A percentile compares a stretch with the other conserved stretches of the same genome.
phyloP scores from a whole-genome alignment of 1,139 yeast species.

The Yamadazyma taylorii region DNA sequence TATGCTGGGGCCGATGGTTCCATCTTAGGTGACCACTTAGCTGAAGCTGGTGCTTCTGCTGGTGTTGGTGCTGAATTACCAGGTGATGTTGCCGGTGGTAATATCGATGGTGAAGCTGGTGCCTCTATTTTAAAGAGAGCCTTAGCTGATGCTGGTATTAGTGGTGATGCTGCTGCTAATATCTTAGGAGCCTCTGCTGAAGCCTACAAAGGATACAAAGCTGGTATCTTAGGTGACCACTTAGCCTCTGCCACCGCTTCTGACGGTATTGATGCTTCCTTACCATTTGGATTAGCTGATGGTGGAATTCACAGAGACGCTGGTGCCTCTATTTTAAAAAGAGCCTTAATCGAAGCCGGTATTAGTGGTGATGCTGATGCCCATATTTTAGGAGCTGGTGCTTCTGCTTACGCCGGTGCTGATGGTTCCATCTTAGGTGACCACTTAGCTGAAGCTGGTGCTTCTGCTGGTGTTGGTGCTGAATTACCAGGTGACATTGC shows the following conservation, averaged over 20 bases:
- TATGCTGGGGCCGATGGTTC: constrained; percentile 12
- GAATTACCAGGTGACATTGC: constrained; percentile 12
- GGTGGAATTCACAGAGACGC: constrained; percentile 8
- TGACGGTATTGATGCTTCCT: too few species aligned
- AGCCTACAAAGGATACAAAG: too few species aligned
- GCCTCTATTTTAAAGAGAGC: too few species aligned
- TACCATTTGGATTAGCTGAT: too few species aligned
- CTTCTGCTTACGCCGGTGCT: constrained; percentile 10
- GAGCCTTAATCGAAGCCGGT: constrained; percentile 15
- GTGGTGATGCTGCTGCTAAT: too few species aligned
- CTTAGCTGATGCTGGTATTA: too few species aligned
- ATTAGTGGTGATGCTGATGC: constrained; percentile 9
- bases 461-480: constrained; percentile 13
- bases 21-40: constrained; percentile 13
- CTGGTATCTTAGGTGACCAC: too few species aligned
- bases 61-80: constrained; percentile 12
- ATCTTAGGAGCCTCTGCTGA: too few species aligned
- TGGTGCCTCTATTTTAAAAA: constrained; percentile 13
- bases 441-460: constrained; percentile 15
- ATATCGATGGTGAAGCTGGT: too few species aligned
- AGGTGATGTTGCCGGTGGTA: constrained; percentile 12
- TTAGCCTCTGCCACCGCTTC: too few species aligned
- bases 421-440: constrained; percentile 13
- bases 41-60: constrained; percentile 14
- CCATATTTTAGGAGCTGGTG: constrained; percentile 9